Evolutionary conservation across 208 protist species (phyloP), one percentile per base, ranked within the genome.

Genomic region (Naegleria lovaniensis): DNA sequence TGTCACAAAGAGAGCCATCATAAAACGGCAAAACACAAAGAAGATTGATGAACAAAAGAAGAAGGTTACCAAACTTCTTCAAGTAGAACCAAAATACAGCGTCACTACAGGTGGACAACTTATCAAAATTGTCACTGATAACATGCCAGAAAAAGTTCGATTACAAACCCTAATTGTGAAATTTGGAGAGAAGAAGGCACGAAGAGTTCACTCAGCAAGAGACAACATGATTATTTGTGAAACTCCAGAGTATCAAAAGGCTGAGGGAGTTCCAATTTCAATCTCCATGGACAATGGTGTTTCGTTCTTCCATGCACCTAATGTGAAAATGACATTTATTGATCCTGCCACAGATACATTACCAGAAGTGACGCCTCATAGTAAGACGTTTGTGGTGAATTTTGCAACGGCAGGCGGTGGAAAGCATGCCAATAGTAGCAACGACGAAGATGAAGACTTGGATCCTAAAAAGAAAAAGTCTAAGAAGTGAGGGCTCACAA

Each of bases 181-280:
- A 38, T 88, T 88, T 55, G 84, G 84, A 51, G 41, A 88, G 1
- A 88, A 52, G 16, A 36, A 58, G 19, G 84, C 41, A 11, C 51
- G 41, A 55, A 39, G 41, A 38, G 41, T 88, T 48, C 84, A 88
- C 41, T 58, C 41, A 5, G n/a, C 41, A 7, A 88, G n/a, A 36
- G 41, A 39, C 2, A 88, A 88, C 16, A n/a, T 38, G 36, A 88
- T 88, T 55, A 39, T 88, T 38, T 88, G 84, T 55, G 84, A 88
- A 58, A 58, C 41, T 22, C 84, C 84, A 58, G 41, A 52, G 36
- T 19, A 67, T 67, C 55, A 15, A 67, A 67, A 67, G 19, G 11
- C 55, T 67, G 55, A 67, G 19, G 22, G 19, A 22, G 55, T 67
- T 29, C 55, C 55, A 67, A 67, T 67, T 67, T 67, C 55, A 29